phyloP scores from a whole-genome alignment of 78 protist genomes.

The Pelomyxa schiedti region DNA sequence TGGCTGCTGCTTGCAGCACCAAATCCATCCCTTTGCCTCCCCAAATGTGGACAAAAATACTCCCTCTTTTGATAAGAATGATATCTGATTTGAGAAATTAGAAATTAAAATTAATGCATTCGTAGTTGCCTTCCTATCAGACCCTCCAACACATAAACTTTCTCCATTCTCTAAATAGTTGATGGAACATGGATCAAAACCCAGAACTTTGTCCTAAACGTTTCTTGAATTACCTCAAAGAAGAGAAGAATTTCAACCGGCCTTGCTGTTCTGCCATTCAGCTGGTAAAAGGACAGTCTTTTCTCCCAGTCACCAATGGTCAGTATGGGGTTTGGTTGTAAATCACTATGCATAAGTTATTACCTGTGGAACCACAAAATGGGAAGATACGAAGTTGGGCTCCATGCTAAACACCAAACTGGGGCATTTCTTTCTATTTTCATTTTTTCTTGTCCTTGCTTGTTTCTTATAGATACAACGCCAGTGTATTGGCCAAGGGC shows the following conservation, averaged over 20 bases:
- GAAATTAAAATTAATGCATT: neutral
- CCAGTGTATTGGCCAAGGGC: conserved; percentile 65
- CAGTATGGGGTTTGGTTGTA: no score
- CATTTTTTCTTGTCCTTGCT: neutral
- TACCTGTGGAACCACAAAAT: no score
- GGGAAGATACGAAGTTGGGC: conserved; percentile 2
- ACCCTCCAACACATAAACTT: conserved; percentile 48
- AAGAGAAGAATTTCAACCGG: no score
- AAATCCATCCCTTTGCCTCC: conserved; percentile 53
- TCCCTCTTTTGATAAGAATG: conserved; percentile 48
- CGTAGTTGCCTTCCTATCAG: conserved; percentile 20
- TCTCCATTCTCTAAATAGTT: conserved; percentile 44
- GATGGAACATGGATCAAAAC: conserved; percentile 55
- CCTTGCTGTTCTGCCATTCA: conserved; percentile 3
- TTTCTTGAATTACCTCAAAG: no score
- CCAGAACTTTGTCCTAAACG: conserved; percentile 23
- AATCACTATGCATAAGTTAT: no score
- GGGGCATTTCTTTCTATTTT: conserved; percentile 28
- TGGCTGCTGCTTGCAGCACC: conserved; percentile 25
- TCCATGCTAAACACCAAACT: conserved; percentile 46
- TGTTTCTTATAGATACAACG: conserved; percentile 27
- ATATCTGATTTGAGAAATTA: neutral
- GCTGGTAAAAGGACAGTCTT: conserved; percentile 38
- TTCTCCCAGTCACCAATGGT: conserved; percentile 69
- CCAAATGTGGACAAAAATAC: conserved; percentile 9